phyloP scores from a whole-genome alignment of 345 rosid genomes.

The Melastoma malabathricum region DNA sequence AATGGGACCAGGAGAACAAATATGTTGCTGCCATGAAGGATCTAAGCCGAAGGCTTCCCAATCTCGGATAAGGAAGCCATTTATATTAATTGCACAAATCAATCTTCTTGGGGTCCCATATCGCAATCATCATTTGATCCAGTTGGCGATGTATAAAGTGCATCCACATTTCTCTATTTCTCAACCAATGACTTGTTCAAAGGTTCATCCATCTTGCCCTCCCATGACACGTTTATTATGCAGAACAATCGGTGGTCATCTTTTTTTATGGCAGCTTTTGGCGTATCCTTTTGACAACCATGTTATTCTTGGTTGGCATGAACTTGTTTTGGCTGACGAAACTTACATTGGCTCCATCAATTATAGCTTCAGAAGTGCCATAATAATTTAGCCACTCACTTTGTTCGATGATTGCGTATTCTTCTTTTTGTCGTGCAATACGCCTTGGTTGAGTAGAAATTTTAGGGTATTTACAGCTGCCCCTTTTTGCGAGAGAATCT shows the following conservation, averaged over 20 bases:
- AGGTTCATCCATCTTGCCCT: slow-evolving; percentile 27
- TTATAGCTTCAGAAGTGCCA: slow-evolving; percentile 64
- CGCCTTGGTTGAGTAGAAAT: no score
- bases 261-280: slow-evolving; percentile 40
- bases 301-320: slow-evolving; percentile 42
- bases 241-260: slow-evolving; percentile 58
- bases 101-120: no score
- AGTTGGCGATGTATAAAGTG: slow-evolving; percentile 52
- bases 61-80: no score
- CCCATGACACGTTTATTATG: slow-evolving; percentile 40
- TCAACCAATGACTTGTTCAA: slow-evolving; percentile 29
- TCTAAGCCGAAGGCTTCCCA: no score
- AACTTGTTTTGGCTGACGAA: slow-evolving; percentile 35
- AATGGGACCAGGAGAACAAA: no score
- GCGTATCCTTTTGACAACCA: slow-evolving; percentile 43
- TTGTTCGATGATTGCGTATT: no score
- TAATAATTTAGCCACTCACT: slow-evolving; percentile 45
- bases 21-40: no score
- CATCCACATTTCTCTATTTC: slow-evolving; percentile 52
- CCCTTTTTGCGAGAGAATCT: no score
- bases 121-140: slow-evolving; percentile 75
- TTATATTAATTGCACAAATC: no score
- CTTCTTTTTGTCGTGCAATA: no score
- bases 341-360: slow-evolving; percentile 60
- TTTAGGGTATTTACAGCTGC: no score